These are phyloP conservation scores for Lactifluus rugatus DNA, from an alignment of 768 basidiomycete species.

Conservation along the genomic window DNA sequence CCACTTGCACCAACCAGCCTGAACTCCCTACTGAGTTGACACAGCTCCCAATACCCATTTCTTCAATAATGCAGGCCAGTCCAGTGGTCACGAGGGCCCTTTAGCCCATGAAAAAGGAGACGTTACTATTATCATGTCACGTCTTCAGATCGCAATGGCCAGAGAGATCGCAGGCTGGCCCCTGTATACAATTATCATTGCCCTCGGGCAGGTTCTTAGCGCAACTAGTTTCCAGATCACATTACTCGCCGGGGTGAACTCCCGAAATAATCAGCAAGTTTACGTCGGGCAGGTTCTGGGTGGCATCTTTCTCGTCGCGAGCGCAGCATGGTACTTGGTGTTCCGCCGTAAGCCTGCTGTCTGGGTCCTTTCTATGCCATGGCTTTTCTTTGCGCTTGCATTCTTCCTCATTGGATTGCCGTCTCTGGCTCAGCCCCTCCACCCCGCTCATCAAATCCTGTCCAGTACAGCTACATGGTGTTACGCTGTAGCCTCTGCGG, in stretches of 20 bases:
- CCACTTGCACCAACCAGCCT: conserved; percentile 1
- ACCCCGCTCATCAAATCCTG: conserved; percentile 53
- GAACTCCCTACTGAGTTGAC: conserved; percentile 20
- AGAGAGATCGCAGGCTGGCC: conserved; percentile 82
- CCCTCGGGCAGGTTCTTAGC: conserved; percentile 79
- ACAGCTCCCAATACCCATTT: conserved; percentile 38
- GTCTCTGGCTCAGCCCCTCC: conserved; percentile 52
- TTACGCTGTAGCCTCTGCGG: conserved; percentile 88
- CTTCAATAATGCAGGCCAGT: conserved; percentile 35
- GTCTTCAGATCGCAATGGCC: conserved; percentile 75
- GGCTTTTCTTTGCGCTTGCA: conserved; percentile 84
- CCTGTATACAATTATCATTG: conserved; percentile 83
- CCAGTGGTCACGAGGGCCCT: conserved; percentile 39
- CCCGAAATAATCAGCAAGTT: not conserved
- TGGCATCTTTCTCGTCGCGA: conserved; percentile 75
- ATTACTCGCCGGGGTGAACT: not conserved
- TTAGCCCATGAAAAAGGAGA: conserved; percentile 37
- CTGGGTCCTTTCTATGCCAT: conserved; percentile 76
- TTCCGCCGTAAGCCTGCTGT: conserved; percentile 85
- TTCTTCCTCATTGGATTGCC: conserved; percentile 90
- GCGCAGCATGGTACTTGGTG: conserved; percentile 80
- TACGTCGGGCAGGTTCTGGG: conserved; percentile 42
- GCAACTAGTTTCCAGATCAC: conserved; percentile 96
- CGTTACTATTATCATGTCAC: conserved; percentile 64
- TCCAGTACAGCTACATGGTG: conserved; percentile 78